Evolutionary conservation across 2,329 filamentous ascomycete species (phyloP).

Genomic region (Dactylellina leptospora): DNA sequence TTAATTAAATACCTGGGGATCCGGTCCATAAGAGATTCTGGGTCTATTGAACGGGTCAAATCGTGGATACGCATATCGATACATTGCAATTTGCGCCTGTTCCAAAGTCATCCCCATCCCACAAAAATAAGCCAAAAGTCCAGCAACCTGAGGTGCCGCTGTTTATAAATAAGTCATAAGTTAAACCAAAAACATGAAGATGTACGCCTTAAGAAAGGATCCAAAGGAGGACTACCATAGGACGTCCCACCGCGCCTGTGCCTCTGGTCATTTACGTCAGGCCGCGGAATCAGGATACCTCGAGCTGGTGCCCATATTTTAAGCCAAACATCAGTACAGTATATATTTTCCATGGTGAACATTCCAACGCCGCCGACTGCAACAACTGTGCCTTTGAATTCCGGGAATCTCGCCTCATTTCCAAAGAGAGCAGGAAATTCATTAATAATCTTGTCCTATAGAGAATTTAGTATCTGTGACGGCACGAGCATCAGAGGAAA

Average conservation of each 20-base stretch:
- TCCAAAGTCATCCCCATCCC: conserved; percentile 25
- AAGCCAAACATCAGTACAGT: background rate
- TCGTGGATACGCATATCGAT: conserved; percentile 26
- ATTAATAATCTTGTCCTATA: no score
- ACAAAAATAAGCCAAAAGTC: conserved; percentile 26
- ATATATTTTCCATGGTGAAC: background rate
- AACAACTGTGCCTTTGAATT: conserved; percentile 3
- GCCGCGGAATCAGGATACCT: no score
- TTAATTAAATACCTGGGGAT: conserved; percentile 1
- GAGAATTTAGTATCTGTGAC: no score
- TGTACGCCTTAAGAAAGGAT: no score
- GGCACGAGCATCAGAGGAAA: no score
- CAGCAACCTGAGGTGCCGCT: conserved; percentile 21
- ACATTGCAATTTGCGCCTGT: conserved; percentile 13
- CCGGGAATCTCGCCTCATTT: no score
- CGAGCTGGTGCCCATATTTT: conserved; percentile 21
- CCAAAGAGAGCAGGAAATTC: no score
- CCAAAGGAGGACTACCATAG: no score
- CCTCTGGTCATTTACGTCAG: no score
- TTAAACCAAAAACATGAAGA: no score
- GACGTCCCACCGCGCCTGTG: conserved; percentile 17
- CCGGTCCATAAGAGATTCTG: background rate
- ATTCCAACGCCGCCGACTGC: conserved; percentile 1
- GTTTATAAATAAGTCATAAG: no score
- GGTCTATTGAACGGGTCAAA: background rate